A percentile compares a stretch with the other conserved stretches of the same genome.
These are phyloP conservation scores for Termitomyces sp. DNA, from an alignment of 768 basidiomycete species.

Conservation along the genomic window DNA sequence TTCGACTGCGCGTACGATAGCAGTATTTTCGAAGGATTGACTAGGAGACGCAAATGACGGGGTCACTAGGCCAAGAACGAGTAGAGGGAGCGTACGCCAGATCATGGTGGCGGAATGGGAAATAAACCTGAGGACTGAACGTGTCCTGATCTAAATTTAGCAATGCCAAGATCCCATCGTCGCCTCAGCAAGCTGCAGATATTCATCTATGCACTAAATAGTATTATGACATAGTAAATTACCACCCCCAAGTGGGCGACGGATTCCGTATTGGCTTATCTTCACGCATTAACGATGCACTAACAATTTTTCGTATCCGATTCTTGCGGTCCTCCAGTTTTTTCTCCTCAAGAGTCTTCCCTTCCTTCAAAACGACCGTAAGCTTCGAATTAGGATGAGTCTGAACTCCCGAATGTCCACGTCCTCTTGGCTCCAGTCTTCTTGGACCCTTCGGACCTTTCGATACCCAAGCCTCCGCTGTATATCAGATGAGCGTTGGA, in stretches of 20 bases:
- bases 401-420: slow-evolving; percentile 75
- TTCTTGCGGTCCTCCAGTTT: slow-evolving; percentile 56
- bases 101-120: slow-evolving; percentile 25
- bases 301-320: slow-evolving; percentile 72
- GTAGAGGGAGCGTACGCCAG: slow-evolving; percentile 42
- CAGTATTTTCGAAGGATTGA: slow-evolving; percentile 79
- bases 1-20: slow-evolving; percentile 83
- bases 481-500: slow-evolving; percentile 1
- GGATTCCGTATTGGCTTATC: slow-evolving; percentile 75
- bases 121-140: slow-evolving; percentile 27
- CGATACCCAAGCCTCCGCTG: slow-evolving; percentile 92
- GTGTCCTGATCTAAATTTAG: slow-evolving; percentile 24
- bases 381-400: slow-evolving; percentile 71
- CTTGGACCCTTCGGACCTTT: slow-evolving; percentile 66
- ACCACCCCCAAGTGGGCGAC: slow-evolving; percentile 76
- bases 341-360: slow-evolving; percentile 68
- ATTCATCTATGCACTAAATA: slow-evolving; percentile 1
- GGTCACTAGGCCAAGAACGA: slow-evolving; percentile 35
- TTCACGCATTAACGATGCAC: slow-evolving; percentile 74
- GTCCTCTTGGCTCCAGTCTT: slow-evolving; percentile 76
- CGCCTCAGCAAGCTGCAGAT: not conserved
- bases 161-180: not conserved
- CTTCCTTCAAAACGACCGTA: slow-evolving; percentile 73
- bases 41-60: slow-evolving; percentile 29
- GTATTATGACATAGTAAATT: slow-evolving; percentile 20